phyloP scores from a whole-genome alignment of 768 basidiomycete genomes.

The Pulveroboletus sp. region DNA sequence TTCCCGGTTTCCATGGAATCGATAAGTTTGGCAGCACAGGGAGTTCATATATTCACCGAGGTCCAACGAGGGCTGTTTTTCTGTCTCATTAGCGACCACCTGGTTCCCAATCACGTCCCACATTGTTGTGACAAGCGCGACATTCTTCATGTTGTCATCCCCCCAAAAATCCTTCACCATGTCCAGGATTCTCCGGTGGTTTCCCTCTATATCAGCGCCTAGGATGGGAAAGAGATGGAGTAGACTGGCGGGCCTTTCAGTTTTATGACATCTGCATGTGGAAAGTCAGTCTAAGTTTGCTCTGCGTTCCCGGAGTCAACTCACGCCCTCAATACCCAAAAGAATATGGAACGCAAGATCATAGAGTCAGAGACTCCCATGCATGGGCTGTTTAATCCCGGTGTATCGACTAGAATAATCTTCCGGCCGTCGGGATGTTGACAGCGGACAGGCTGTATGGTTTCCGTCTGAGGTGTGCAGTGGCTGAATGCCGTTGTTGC shows the following conservation, averaged over 20 bases:
- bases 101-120: constrained; percentile 7
- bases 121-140: constrained; percentile 18
- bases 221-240: constrained; percentile 12
- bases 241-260: constrained; percentile 6
- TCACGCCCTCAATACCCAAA: constrained; percentile 15
- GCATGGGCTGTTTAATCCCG: constrained; percentile 13
- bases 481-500: background rate
- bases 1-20: constrained; percentile 4
- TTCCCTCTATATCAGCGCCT: constrained; percentile 3
- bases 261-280: constrained; percentile 3
- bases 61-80: constrained; percentile 6
- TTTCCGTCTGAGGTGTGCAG: constrained; percentile 2
- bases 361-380: constrained; percentile 3
- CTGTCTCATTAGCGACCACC: constrained; percentile 5
- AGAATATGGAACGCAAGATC: constrained; percentile 7
- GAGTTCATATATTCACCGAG: constrained; percentile 13
- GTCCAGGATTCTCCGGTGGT: constrained; percentile 2
- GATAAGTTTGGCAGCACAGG: constrained; percentile 5
- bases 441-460: constrained; percentile 5
- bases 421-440: constrained; percentile 11
- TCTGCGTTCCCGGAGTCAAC: background rate
- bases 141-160: constrained; percentile 5
- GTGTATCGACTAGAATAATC: constrained; percentile 15
- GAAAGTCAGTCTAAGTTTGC: background rate
- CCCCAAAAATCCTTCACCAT: constrained; percentile 11